Percentiles rank a stretch among this genome's conserved stretches.
phyloP scores from a whole-genome alignment of 1,284 basidiomycete genomes.

The Fomitopsis betulina region DNA sequence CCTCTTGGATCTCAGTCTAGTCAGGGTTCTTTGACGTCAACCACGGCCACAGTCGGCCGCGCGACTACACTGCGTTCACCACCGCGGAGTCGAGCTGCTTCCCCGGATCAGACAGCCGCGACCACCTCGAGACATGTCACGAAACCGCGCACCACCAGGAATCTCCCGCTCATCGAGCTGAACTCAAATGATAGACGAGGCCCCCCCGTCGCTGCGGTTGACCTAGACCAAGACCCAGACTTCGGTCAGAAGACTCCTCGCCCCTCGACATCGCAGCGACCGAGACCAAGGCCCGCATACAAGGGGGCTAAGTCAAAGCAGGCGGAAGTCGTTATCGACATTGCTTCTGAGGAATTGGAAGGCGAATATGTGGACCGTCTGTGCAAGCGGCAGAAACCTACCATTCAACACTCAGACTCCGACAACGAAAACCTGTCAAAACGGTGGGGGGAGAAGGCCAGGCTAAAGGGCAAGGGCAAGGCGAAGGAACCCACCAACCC shows the following conservation, averaged over 20 bases:
- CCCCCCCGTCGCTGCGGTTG: neutral
- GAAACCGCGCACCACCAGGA: neutral
- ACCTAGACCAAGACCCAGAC: conserved; percentile 3
- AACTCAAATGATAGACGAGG: neutral
- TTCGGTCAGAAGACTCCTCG: conserved; percentile 13
- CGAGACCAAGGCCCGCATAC: conserved; percentile 12
- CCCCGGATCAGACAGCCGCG: neutral
- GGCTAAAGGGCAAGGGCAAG: neutral
- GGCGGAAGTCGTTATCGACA: neutral
- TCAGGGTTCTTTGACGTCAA: neutral
- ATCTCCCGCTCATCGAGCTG: neutral
- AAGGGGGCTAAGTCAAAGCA: conserved; percentile 1
- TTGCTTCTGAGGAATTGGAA: neutral
- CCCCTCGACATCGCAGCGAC: conserved; percentile 5
- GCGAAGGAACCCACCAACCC: neutral
- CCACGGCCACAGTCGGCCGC: neutral
- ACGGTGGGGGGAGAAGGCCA: neutral
- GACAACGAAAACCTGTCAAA: neutral
- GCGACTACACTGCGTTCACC: neutral
- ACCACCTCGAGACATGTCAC: neutral
- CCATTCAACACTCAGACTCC: neutral
- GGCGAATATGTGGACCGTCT: neutral
- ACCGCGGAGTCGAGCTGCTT: neutral
- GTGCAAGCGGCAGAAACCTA: neutral
- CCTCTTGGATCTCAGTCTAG: neutral